These are phyloP conservation scores for Cryptococcus sp. DNA, from an alignment of 1,284 basidiomycete species.

Conservation along the genomic window DNA sequence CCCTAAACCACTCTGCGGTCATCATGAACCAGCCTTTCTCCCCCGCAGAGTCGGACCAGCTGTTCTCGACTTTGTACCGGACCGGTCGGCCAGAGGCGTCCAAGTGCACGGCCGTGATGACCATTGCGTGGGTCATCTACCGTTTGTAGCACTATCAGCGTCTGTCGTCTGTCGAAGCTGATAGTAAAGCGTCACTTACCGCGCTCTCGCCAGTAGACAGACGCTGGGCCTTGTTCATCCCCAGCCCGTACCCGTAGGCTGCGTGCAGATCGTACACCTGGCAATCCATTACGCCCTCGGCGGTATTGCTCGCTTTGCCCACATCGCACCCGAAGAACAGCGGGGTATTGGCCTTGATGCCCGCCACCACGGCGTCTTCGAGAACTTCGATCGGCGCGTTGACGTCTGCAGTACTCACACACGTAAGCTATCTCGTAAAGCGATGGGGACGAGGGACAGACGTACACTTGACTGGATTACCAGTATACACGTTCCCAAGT, in stretches of 20 bases:
- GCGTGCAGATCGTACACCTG: constrained; percentile 79
- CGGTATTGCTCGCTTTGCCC: constrained; percentile 48
- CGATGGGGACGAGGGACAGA: too few relatives aligned
- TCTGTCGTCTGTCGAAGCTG: background rate
- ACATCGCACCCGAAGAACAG: constrained; percentile 90
- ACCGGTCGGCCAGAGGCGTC: constrained; percentile 73
- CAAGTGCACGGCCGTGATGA: constrained; percentile 88
- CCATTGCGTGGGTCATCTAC: constrained; percentile 60
- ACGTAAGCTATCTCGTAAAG: too few relatives aligned
- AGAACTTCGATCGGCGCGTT: constrained; percentile 81
- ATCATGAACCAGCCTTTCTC: constrained; percentile 91
- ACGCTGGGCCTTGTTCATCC: constrained; percentile 78
- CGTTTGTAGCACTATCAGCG: background rate
- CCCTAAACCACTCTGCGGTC: constrained; percentile 86
- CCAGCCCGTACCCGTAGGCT: constrained; percentile 63
- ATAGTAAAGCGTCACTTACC: constrained; percentile 60
- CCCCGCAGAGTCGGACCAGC: constrained; percentile 80
- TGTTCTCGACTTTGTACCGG: constrained; percentile 93
- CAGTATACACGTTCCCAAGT: constrained; percentile 89
- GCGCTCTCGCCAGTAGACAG: constrained; percentile 74
- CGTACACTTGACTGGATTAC: constrained; percentile 76
- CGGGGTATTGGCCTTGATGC: constrained; percentile 84
- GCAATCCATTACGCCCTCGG: constrained; percentile 81
- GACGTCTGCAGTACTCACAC: constrained; percentile 63
- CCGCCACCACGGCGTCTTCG: constrained; percentile 76